Evolutionary conservation across 2,329 filamentous ascomycete genomes (phyloP).

Genomic region (Thelonectria blattea): DNA sequence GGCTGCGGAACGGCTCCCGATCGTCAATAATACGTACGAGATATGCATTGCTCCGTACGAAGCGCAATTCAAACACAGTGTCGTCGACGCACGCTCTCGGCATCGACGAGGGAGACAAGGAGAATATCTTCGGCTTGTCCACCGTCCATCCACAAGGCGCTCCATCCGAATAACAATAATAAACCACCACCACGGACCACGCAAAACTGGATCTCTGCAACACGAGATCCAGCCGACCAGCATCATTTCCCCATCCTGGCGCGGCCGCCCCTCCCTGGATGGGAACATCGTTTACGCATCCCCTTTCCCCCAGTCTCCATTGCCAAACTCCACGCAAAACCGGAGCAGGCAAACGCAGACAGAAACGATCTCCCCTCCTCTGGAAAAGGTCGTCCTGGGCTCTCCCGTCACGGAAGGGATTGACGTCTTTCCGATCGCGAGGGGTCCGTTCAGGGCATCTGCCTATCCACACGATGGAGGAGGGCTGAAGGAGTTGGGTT

Average conservation of each 20-base stretch:
- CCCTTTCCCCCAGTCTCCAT: conserved; percentile 2
- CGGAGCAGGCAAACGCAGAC: conserved; percentile 4
- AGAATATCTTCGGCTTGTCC: no score
- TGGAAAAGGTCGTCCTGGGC: conserved; percentile 19
- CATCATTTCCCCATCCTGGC: background rate
- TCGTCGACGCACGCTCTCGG: no score
- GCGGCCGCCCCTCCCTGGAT: background rate
- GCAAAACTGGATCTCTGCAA: conserved; percentile 10
- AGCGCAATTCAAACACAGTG: no score
- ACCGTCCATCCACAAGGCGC: background rate
- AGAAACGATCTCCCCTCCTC: conserved; percentile 11
- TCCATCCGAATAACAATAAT: background rate
- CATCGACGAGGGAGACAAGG: no score
- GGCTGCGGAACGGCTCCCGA: background rate
- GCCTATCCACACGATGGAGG: background rate
- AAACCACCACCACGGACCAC: background rate
- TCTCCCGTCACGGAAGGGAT: conserved; percentile 33
- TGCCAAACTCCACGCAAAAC: conserved; percentile 3
- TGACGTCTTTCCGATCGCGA: conserved; percentile 27
- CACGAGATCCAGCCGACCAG: conserved; percentile 10
- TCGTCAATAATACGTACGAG: background rate
- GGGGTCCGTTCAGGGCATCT: conserved; percentile 13
- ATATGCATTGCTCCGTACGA: background rate
- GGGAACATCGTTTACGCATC: conserved; percentile 12
- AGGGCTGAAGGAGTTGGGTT: background rate